phyloP scores from a whole-genome alignment of 331 rosid genomes.

The Pyrus hybrid region DNA sequence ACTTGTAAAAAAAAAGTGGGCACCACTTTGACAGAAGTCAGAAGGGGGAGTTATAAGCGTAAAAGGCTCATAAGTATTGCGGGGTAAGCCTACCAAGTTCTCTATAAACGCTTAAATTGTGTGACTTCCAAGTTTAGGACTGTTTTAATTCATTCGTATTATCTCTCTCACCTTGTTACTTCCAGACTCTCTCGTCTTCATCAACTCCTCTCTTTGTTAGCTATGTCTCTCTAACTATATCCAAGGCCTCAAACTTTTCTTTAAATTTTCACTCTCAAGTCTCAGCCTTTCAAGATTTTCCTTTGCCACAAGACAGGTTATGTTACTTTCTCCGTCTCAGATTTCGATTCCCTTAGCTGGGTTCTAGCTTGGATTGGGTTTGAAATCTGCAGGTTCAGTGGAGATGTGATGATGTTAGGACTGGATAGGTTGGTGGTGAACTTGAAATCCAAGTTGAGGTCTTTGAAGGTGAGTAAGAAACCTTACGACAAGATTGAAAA shows the following conservation, averaged over 20 bases:
- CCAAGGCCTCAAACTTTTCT: background rate
- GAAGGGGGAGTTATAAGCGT: background rate
- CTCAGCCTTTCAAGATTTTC: background rate
- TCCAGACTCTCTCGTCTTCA: background rate
- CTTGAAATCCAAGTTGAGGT: conserved; percentile 63
- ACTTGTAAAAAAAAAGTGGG: background rate
- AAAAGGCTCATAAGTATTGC: background rate
- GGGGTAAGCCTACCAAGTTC: conserved; percentile 19
- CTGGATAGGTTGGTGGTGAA: conserved; percentile 55
- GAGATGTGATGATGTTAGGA: conserved; percentile 39
- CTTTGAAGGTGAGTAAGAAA: conserved; percentile 51
- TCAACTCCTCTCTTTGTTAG: background rate
- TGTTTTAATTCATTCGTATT: conserved; percentile 23
- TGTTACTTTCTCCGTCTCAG: too few relatives aligned
- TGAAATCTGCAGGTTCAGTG: conserved; percentile 14
- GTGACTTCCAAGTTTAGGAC: conserved; percentile 12
- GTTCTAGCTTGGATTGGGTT: background rate
- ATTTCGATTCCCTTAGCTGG: background rate
- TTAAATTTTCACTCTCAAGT: background rate
- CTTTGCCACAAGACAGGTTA: background rate
- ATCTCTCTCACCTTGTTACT: conserved; percentile 16
- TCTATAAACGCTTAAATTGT: conserved; percentile 7
- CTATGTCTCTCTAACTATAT: background rate
- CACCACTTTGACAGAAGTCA: background rate
- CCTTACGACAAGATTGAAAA: conserved; percentile 79